These are phyloP conservation scores for Mycena polygramma DNA, from an alignment of 768 basidiomycete genomes.

Conservation along the genomic window DNA sequence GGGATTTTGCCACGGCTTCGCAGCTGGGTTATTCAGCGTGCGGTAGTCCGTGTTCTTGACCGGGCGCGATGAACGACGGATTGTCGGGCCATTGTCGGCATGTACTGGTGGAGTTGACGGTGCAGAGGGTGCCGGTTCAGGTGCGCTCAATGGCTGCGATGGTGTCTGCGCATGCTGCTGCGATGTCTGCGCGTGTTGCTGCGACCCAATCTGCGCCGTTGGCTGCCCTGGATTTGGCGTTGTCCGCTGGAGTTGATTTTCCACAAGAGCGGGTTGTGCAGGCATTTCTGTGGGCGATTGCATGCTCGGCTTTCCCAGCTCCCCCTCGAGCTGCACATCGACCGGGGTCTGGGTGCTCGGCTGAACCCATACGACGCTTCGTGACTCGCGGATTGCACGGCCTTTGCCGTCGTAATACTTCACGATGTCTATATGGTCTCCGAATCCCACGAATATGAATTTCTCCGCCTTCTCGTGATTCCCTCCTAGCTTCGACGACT, in stretches of 20 bases:
- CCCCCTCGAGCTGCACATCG: conserved; percentile 34
- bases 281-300: conserved; percentile 26
- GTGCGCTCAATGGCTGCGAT: neutral
- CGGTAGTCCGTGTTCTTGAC: conserved; percentile 16
- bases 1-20: neutral
- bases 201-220: neutral
- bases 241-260: conserved; percentile 3
- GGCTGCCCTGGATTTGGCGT: neutral
- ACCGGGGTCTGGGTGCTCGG: conserved; percentile 18
- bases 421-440: conserved; percentile 24
- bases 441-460: conserved; percentile 33
- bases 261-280: conserved; percentile 20
- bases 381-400: conserved; percentile 21
- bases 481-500: conserved; percentile 34
- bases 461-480: conserved; percentile 26
- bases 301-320: conserved; percentile 27
- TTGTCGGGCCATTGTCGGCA: neutral
- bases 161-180: conserved; percentile 19
- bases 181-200: conserved; percentile 11
- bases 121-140: conserved; percentile 1
- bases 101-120: conserved; percentile 5
- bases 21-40: conserved; percentile 27
- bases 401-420: conserved; percentile 32
- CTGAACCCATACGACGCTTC: conserved; percentile 21
- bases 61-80: conserved; percentile 11